These are phyloP conservation scores for Cercophora sp. DNA, from an alignment of 495 filamentous ascomycete species.

Conservation along the genomic window DNA sequence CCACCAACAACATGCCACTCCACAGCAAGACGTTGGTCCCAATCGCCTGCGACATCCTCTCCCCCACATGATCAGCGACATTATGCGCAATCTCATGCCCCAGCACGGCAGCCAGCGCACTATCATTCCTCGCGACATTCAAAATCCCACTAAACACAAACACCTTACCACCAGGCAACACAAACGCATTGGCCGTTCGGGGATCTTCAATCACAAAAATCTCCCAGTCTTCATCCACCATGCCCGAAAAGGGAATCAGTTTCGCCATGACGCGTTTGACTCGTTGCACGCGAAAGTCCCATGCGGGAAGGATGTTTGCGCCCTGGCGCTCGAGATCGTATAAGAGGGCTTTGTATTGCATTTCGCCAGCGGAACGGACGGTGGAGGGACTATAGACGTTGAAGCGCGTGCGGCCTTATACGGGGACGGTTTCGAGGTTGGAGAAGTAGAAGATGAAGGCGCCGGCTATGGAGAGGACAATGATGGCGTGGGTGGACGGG, in stretches of 20 bases:
- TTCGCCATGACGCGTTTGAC: constrained; percentile 68
- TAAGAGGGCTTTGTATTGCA: constrained; percentile 51
- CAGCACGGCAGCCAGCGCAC: constrained; percentile 77
- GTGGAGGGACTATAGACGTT: constrained; percentile 61
- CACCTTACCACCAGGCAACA: constrained; percentile 88
- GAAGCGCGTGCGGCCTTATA: constrained; percentile 76
- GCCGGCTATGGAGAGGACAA: constrained; percentile 31
- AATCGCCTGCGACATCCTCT: constrained; percentile 65
- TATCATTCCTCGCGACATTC: constrained; percentile 63
- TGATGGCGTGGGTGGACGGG: constrained; percentile 30
- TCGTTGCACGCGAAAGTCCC: constrained; percentile 35
- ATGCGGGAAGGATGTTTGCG: constrained; percentile 35
- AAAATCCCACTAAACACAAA: constrained; percentile 88
- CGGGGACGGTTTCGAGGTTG: constrained; percentile 76
- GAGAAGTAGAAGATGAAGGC: constrained; percentile 58
- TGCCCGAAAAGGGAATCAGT: constrained; percentile 64
- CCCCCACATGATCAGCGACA: constrained; percentile 72
- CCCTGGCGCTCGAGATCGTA: constrained; percentile 34
- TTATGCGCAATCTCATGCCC: constrained; percentile 96
- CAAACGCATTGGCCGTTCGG: constrained; percentile 71
- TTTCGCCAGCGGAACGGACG: constrained; percentile 51
- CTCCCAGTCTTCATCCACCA: constrained; percentile 67
- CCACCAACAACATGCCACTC: constrained; percentile 45
- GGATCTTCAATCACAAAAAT: constrained; percentile 77
- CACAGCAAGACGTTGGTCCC: constrained; percentile 52